These are phyloP conservation scores for Orbilia javanica DNA, from an alignment of 2,329 filamentous ascomycete species.

Conservation along the genomic window DNA sequence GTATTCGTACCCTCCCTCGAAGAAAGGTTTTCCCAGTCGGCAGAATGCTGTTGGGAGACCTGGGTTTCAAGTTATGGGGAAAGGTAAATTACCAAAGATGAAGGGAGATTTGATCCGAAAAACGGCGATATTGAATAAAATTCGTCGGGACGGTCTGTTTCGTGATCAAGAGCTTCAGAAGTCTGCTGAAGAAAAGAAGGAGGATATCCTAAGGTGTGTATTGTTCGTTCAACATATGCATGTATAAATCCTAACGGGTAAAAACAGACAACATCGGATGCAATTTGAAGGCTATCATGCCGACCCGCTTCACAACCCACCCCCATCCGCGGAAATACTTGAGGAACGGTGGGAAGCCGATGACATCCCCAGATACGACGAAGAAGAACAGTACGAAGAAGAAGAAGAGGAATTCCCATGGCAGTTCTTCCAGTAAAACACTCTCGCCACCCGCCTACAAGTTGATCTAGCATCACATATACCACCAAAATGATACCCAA, in stretches of 20 bases:
- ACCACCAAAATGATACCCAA: slow-evolving; percentile 44
- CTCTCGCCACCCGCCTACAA: background rate
- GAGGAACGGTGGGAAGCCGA: slow-evolving; percentile 57
- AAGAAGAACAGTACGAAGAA: slow-evolving; percentile 53
- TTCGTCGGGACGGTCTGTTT: slow-evolving; percentile 61
- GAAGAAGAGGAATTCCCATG: slow-evolving; percentile 56
- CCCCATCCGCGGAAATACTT: slow-evolving; percentile 55
- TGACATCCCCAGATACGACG: slow-evolving; percentile 56
- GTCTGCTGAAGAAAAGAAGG: slow-evolving; percentile 55
- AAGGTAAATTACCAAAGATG: slow-evolving; percentile 53
- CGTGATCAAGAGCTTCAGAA: slow-evolving; percentile 51
- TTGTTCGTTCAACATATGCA: background rate
- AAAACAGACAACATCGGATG: slow-evolving; percentile 52
- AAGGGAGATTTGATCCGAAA: slow-evolving; percentile 71
- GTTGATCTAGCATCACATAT: slow-evolving; percentile 11
- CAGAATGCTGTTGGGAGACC: slow-evolving; percentile 32
- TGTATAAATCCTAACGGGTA: slow-evolving; percentile 32
- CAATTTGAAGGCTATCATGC: slow-evolving; percentile 54
- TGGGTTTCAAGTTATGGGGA: slow-evolving; percentile 51
- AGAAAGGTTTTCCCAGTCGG: slow-evolving; percentile 51
- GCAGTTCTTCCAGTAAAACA: slow-evolving; percentile 53
- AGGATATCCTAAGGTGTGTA: slow-evolving; percentile 50
- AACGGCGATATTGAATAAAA: slow-evolving; percentile 74
- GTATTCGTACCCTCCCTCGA: slow-evolving; percentile 53
- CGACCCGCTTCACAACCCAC: slow-evolving; percentile 56